phyloP scores from a whole-genome alignment of 1,284 basidiomycete species.

The Pseudozyma flocculosa region DNA sequence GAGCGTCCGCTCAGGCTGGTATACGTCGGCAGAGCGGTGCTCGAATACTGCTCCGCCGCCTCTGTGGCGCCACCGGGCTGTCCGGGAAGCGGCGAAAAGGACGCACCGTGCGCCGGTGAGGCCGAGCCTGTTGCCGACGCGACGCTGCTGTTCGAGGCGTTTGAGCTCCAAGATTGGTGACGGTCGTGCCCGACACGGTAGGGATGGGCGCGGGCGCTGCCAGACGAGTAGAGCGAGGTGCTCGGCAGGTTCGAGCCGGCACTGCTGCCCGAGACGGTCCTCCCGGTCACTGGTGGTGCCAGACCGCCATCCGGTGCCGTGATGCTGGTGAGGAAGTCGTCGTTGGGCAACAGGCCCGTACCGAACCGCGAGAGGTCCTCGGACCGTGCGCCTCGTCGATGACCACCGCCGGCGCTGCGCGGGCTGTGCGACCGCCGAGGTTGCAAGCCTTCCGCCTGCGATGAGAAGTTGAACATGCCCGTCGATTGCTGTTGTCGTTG shows the following conservation, averaged over 20 bases:
- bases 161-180: conserved; percentile 38
- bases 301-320: conserved; percentile 46
- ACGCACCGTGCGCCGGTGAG: background rate
- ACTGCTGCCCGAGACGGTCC: conserved; percentile 20
- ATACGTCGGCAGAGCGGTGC: conserved; percentile 23
- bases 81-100: conserved; percentile 4
- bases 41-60: conserved; percentile 26
- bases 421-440: conserved; percentile 6
- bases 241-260: conserved; percentile 1
- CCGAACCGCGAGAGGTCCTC: conserved; percentile 43
- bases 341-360: conserved; percentile 24
- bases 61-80: conserved; percentile 6
- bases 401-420: conserved; percentile 19
- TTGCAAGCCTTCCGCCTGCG: too few relatives aligned
- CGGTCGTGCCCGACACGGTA: conserved; percentile 37
- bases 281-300: conserved; percentile 36
- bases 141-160: conserved; percentile 28
- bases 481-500: too few relatives aligned
- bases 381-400: conserved; percentile 36
- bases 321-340: conserved; percentile 40
- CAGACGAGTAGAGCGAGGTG: conserved; percentile 10
- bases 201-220: conserved; percentile 21
- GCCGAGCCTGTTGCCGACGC: conserved; percentile 7
- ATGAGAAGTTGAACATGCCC: too few relatives aligned
- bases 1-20: conserved; percentile 10